Evolutionary conservation across 306 rosid genomes (phyloP), one percentile per base, ranked within the genome.

Genomic region (Sicyos baderoa): DNA sequence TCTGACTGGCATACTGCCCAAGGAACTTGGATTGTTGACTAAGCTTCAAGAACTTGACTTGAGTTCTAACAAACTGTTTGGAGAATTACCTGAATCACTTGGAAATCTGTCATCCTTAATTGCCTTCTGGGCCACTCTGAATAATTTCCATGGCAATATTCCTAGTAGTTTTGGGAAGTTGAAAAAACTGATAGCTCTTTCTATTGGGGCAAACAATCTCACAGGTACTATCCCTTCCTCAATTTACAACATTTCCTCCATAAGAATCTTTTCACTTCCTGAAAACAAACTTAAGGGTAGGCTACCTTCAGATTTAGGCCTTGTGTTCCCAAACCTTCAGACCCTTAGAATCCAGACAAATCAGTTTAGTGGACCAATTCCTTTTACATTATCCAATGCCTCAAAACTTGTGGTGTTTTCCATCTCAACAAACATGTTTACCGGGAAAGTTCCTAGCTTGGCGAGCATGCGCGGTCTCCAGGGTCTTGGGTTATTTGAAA

Each of bases 401-500:
- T 77, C 82, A 17, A 18, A 52, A 7, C 79, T 77, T 0, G 16
- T 9, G 23, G 0, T 0, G 0, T 49, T 77, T 55, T 1, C 14
- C 12, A 48, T 77, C 61, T n/a, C 49, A 0, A 0, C 0, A 0
- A 82, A 82, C 49, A 10, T 9, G 1, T 72, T 72, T n/a, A 19
- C 51, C 0, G 85, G 82, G 18, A 70, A 62, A 61, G 58, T 82
- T 8, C 85, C 82, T 16, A 54, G 54, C 57, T n/a, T 74, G 3
- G 8, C 10, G 11, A 40, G 45, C 1, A 40, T 7, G 45, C 8
- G 45, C 2, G 45, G 9, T 37, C 44, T 37, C 7, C 44, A 9
- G 44, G 9, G 2, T 37, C 21, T 81, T 13, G 19, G 9, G 14
- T 1, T 77, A 2, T 32, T 4, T 0, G 0, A 1, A 0, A 82